Evolutionary conservation across 768 basidiomycete genomes (phyloP), one percentile per base, ranked within the genome.

Genomic region (Lentinula raphanica): DNA sequence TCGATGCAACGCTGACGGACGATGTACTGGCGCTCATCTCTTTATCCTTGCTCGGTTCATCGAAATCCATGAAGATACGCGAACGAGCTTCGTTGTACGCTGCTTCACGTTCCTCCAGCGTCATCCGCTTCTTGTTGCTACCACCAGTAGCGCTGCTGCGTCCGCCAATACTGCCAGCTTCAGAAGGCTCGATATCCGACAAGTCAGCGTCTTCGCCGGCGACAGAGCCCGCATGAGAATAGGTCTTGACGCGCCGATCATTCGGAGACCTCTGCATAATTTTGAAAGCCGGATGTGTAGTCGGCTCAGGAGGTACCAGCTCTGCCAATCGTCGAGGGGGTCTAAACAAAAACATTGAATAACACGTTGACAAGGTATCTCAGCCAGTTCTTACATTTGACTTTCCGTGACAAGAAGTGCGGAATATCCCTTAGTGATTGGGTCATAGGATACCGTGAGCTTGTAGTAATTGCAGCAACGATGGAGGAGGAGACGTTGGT

Each of bases 31-130:
- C 83, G 67, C 84, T 91, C 71, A 85, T 78, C 62, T 88, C 86
- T 56, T 81, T 83, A 67, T 86, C 84, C 32, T 35, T 35, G 58
- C 81, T 82, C 67, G 85, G 86, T 64, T 89, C 88, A 67, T 90
- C 80, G 63, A 92, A 90, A 62, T 74, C 86, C 83, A 90, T 87
- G 73, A 94, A 94, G 63, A 94, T 94, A 57, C 92, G 82, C 36
- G 84, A 87, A 46, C 92, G 83, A 28, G 92, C 92, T 70, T 90
- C 86, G 54, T 90, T 88, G 64, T 94, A 94, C n/a, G 90, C 92
- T 0, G 89, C 92, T 66, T 90, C 90, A 31, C 92, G 87, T 69
- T 94, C 86, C 65, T 90, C 88, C 23, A 94, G 85, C 2, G 92
- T 92, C 75, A 84, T 83, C 29, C 80, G 79, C 66, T 88, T 85